Evolutionary conservation across 345 rosid species (phyloP), one percentile per base, ranked within the genome.

Genomic region (Aquilaria sinensis): DNA sequence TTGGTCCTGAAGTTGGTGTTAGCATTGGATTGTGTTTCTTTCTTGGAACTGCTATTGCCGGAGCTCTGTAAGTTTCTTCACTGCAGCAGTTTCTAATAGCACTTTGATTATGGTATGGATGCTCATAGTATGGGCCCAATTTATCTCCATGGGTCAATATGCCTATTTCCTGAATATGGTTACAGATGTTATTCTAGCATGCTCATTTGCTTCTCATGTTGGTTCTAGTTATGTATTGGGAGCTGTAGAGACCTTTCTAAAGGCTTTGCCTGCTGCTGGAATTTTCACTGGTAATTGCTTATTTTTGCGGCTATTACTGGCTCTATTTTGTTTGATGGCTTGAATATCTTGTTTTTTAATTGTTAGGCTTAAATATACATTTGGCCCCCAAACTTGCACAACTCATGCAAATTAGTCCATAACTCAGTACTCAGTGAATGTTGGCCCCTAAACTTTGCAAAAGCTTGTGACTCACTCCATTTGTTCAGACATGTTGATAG

Each of bases 1-100:
- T 95, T 81, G 99, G 99, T 71, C 99, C 99, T 31, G 99, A 95
- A 85, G 98, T 95, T 72, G 99, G 99, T 72, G 89, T 95, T 68
- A 95, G 99, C 78, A 95, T 95, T 78, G 99, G 99, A 68, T 78
- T 95, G 64, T 95, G 99, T 79, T 95, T 95, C 74, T 95, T 95
- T 77, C 96, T 91, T 71, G 99, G 99, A 48, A 95, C 89, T 84
- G 99, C 99, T 10, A 92, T 95, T 78, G 97, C 99, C 60, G 99
- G 99, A 80, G 83, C 99, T 67, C 86, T 95, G 99, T 95, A 73
- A 95, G 99, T 83, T 57, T 79, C 56, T 62, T 63, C 43, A 37
- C 66, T 70, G 68, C 56, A 62, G 29, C 56, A 47, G 49, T 14
- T 23, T 49, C 55, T 12, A 3, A 41, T 57, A 48, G 10, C 16